Conservation (phyloP, 306 rosid genomes). For the Corylus americana region DNA sequence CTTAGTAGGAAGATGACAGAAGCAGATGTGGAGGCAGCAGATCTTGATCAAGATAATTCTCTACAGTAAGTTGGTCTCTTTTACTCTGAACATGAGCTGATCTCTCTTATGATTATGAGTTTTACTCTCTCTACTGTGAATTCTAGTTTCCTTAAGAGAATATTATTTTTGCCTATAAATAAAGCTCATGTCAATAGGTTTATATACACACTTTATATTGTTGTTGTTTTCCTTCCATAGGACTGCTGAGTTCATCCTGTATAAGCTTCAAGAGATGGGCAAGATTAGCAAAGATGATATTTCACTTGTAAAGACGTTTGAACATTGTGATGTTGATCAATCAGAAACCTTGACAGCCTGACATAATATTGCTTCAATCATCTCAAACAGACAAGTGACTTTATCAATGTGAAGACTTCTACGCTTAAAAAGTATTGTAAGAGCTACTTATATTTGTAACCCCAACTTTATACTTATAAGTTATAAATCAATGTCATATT, state of each 20-base stretch:
- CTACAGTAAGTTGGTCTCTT: slow-evolving; percentile 62
- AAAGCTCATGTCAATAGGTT: too few relatives aligned
- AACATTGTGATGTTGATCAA: slow-evolving; percentile 52
- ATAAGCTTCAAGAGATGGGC: slow-evolving; percentile 78
- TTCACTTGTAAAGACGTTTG: slow-evolving; percentile 43
- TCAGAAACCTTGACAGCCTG: slow-evolving; percentile 72
- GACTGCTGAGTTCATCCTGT: slow-evolving; percentile 63
- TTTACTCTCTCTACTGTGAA: too few relatives aligned
- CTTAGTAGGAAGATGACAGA: slow-evolving; percentile 55
- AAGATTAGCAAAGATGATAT: slow-evolving; percentile 68
- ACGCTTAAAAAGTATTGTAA: not conserved
- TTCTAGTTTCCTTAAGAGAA: too few relatives aligned
- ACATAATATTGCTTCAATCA: slow-evolving; percentile 35
- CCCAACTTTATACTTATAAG: not conserved
- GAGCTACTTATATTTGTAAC: not conserved
- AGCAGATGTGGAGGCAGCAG: slow-evolving; percentile 81
- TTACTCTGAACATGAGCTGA: not conserved
- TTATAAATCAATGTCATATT: not conserved
- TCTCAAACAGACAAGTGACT: slow-evolving; percentile 8
- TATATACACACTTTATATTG: too few relatives aligned
- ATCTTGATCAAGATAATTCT: slow-evolving; percentile 63
- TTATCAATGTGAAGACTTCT: not conserved
- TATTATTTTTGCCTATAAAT: too few relatives aligned
- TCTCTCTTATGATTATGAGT: too few relatives aligned
- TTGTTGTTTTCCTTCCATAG: slow-evolving; percentile 27